Evolutionary conservation across 2,329 filamentous ascomycete species (phyloP), one percentile per base, ranked within the genome.

Genomic region (Emmonsia crescens): DNA sequence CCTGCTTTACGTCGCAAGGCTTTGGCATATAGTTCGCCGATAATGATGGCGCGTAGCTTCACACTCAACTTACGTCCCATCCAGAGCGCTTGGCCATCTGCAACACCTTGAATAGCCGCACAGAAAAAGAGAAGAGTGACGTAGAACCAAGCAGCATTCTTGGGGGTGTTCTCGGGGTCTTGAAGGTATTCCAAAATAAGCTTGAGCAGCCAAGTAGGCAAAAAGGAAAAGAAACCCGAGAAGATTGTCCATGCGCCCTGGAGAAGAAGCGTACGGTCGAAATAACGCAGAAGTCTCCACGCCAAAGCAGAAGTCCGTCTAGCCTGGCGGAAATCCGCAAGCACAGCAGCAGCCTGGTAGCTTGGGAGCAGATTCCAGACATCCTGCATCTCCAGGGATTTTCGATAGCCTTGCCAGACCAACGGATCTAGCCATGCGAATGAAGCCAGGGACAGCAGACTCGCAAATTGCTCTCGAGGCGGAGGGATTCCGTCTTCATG

Each of bases 11-110:
- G 87, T 65, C 95, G 86, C 21, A 99, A 82, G 1, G 94, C 91
- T 77, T 99, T 99, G 62, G 91, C 89, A 73, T 99, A 99, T 55
- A 99, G 94, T 71, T 99, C 94, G 61, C 94, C 94, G 66, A 99
- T 91, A 64, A 99, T 91, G 71, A 99, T 94, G 58, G 94, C 92
- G 65, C 93, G 88, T 51, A 97, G 82, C 64, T 91, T 88, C 68
- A 99, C 93, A 75, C 92, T 96, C 64, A 97, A 89, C 75, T 91
- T 96, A 61, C 94, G 88, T 19, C 94, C 94, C 63, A 96, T 88
- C 89, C 90, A 99, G 0, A 99, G 81, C 9, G 91, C 89, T 73
- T 94, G 89, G 24, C 89, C 89, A 74, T 94, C 91, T 38, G 86
- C 86, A 27, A 96, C 80, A 5, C 93, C 94, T 62, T 91, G 89